phyloP scores from a whole-genome alignment of 306 rosid species.

The Inga oerstediana region DNA sequence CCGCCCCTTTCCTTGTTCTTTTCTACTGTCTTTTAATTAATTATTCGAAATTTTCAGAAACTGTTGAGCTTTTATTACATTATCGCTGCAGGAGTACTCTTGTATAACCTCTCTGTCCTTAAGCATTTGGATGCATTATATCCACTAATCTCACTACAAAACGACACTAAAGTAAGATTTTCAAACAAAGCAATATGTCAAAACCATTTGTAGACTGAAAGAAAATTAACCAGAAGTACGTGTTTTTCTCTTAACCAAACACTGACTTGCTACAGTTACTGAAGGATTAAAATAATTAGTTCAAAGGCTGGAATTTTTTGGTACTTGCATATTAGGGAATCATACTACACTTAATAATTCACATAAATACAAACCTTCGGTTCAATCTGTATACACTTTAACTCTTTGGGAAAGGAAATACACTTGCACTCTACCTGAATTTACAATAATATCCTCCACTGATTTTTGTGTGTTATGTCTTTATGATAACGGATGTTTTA shows the following conservation, averaged over 20 bases:
- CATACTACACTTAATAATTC: constrained; percentile 42
- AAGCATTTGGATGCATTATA: constrained; percentile 31
- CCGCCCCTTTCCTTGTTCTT: constrained; percentile 27
- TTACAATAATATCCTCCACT: constrained; percentile 32
- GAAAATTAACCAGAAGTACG: background rate
- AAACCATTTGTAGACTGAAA: background rate
- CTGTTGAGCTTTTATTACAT: constrained; percentile 25
- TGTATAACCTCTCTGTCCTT: constrained; percentile 5
- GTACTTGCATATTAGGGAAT: constrained; percentile 45
- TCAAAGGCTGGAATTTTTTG: constrained; percentile 49
- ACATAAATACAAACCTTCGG: constrained; percentile 39
- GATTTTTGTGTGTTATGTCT: constrained; percentile 28
- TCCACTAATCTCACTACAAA: constrained; percentile 32
- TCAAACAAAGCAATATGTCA: background rate
- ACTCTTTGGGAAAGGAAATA: constrained; percentile 48
- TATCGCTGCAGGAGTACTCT: constrained; percentile 20
- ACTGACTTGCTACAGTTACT: constrained; percentile 8
- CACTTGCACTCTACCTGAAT: constrained; percentile 24
- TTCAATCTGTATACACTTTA: constrained; percentile 33
- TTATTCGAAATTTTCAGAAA: background rate
- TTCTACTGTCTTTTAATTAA: constrained; percentile 28
- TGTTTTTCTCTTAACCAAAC: background rate
- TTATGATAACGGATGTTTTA: background rate
- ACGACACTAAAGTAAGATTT: constrained; percentile 31
- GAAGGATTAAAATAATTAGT: constrained; percentile 25